Conservation (phyloP, 768 basidiomycete genomes). For the Neoboletus subvelutipes region DNA sequence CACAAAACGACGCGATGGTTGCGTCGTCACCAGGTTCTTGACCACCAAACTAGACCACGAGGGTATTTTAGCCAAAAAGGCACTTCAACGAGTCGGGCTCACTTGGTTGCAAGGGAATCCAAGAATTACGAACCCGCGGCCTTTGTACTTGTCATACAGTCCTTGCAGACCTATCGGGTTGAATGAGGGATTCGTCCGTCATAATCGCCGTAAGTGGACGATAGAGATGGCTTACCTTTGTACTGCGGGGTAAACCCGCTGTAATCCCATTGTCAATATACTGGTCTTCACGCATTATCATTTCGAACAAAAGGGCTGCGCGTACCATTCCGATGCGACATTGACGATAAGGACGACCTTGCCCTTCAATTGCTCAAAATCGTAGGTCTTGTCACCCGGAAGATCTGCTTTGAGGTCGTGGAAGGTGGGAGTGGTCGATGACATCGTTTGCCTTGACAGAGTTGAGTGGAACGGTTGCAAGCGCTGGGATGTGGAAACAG, state of each 20-base stretch:
- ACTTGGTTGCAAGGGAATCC: slow-evolving; percentile 94
- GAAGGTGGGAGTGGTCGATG: slow-evolving; percentile 42
- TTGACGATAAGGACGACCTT: slow-evolving; percentile 81
- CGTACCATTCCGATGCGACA: slow-evolving; percentile 67
- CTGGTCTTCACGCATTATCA: not conserved
- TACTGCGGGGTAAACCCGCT: slow-evolving; percentile 88
- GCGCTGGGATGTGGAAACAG: not conserved
- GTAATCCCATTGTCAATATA: slow-evolving; percentile 1
- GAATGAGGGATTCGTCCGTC: not conserved
- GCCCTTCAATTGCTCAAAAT: slow-evolving; percentile 70
- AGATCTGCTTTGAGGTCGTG: slow-evolving; percentile 68
- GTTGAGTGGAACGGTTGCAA: slow-evolving; percentile 13
- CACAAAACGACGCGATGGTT: slow-evolving; percentile 73
- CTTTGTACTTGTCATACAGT: slow-evolving; percentile 80
- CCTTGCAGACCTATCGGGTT: slow-evolving; percentile 62
- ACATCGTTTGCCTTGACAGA: slow-evolving; percentile 21
- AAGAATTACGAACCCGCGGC: slow-evolving; percentile 70
- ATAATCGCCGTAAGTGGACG: not conserved
- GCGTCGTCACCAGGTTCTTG: slow-evolving; percentile 85
- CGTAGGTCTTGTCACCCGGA: slow-evolving; percentile 52
- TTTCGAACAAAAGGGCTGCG: not conserved
- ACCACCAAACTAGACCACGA: slow-evolving; percentile 60
- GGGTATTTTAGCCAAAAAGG: not conserved
- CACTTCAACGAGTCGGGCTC: slow-evolving; percentile 6
- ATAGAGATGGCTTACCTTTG: slow-evolving; percentile 44